Percentiles rank a stretch among this genome's conserved stretches.
These are phyloP conservation scores for Pseudogymnoascus sp. DNA, from an alignment of 2,329 filamentous ascomycete species.

Conservation along the genomic window DNA sequence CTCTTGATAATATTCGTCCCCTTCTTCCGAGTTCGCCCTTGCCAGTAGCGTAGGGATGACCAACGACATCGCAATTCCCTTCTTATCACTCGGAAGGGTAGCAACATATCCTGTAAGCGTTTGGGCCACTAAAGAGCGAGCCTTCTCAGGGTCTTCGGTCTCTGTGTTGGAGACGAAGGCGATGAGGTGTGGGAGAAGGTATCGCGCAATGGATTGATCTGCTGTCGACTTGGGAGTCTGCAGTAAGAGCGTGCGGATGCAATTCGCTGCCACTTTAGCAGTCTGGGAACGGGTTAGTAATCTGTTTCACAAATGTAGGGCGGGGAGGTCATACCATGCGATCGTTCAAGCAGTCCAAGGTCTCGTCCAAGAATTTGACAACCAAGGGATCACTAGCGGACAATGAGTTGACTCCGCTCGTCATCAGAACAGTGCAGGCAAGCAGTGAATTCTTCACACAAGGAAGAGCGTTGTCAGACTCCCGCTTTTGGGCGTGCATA, in stretches of 20 bases:
- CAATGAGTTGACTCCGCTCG: conserved; percentile 65
- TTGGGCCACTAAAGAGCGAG: conserved; percentile 60
- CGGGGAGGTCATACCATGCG: conserved; percentile 47
- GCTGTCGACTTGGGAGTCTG: conserved; percentile 52
- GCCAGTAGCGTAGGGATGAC: conserved; percentile 70
- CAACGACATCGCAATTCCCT: conserved; percentile 59
- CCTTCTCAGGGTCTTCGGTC: conserved; percentile 71
- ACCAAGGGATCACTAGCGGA: conserved; percentile 68
- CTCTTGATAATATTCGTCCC: conserved; percentile 50
- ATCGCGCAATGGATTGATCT: conserved; percentile 65
- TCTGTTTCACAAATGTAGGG: conserved; percentile 15
- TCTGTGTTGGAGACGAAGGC: conserved; percentile 62
- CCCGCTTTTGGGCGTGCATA: conserved; percentile 64
- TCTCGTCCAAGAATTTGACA: conserved; percentile 64
- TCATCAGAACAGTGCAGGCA: conserved; percentile 81
- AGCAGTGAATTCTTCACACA: conserved; percentile 92
- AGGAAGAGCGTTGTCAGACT: conserved; percentile 64
- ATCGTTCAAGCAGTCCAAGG: conserved; percentile 75
- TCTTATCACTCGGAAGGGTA: conserved; percentile 36
- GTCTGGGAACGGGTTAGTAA: conserved; percentile 40
- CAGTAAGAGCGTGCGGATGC: conserved; percentile 74
- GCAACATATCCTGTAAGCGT: conserved; percentile 66
- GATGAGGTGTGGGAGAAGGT: conserved; percentile 66
- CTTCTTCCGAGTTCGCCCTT: conserved; percentile 57
- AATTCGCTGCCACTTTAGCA: conserved; percentile 83